Evolutionary conservation across 2,329 filamentous ascomycete species (phyloP).

Genomic region (Fonsecaea multimorphosa): DNA sequence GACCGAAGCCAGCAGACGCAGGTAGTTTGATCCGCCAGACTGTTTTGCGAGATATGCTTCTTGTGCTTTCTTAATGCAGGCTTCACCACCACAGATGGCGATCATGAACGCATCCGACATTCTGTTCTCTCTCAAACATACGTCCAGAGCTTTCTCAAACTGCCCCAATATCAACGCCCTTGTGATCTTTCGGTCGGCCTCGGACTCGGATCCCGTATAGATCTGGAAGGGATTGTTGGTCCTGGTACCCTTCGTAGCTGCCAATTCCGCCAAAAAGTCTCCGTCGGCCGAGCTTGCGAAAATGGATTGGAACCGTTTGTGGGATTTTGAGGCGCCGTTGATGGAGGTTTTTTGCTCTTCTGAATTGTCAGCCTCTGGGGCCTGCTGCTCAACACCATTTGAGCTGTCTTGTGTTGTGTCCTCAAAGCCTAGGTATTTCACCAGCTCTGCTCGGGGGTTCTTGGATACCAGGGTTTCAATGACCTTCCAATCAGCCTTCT

Average conservation of each 20-base stretch:
- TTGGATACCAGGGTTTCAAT: conserved; percentile 85
- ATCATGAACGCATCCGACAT: conserved; percentile 98
- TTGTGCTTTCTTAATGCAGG: conserved; percentile 92
- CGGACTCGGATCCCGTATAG: conserved; percentile 80
- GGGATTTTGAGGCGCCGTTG: conserved; percentile 59
- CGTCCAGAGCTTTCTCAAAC: conserved; percentile 86
- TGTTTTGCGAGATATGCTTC: conserved; percentile 86
- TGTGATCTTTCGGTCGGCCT: conserved; percentile 85
- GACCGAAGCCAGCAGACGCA: conserved; percentile 87
- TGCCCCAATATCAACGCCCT: conserved; percentile 86
- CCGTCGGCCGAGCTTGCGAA: conserved; percentile 75
- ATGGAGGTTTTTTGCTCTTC: conserved; percentile 54
- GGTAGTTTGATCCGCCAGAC: conserved; percentile 82
- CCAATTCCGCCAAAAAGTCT: conserved; percentile 84
- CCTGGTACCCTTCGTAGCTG: conserved; percentile 87
- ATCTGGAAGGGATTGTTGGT: conserved; percentile 94
- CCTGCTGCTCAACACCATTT: conserved; percentile 45
- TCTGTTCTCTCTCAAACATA: conserved; percentile 85
- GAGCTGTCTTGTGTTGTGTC: conserved; percentile 61
- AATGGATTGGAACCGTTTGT: conserved; percentile 73
- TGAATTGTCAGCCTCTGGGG: conserved; percentile 42
- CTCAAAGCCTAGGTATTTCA: conserved; percentile 88
- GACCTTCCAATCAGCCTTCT: conserved; percentile 95
- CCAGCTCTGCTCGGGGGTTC: conserved; percentile 82
- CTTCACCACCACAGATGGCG: conserved; percentile 92